Evolutionary conservation across 805 yeast species (phyloP).

Genomic region (Blastobotrys chiropterorum): DNA sequence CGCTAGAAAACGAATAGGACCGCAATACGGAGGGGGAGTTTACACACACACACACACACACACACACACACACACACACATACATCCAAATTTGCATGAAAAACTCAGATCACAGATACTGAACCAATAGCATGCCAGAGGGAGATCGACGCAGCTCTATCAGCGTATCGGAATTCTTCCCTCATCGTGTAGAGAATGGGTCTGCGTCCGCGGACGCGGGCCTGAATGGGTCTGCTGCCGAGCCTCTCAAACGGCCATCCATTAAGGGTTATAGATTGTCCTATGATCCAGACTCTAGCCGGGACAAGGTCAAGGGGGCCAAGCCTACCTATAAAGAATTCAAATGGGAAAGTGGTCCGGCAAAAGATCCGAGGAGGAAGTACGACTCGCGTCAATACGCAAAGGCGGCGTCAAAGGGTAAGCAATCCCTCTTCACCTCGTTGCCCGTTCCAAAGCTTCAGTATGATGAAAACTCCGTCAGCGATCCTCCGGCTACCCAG

Average conservation of each 20-base stretch:
- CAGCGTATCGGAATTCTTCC: background rate
- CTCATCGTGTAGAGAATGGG: background rate
- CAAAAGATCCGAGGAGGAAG: constrained; percentile 9
- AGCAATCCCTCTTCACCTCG: constrained; percentile 14
- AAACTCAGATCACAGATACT: no score
- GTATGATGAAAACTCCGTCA: constrained; percentile 68
- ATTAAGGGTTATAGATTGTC: constrained; percentile 27
- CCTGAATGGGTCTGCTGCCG: background rate
- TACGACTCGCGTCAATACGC: constrained; percentile 17
- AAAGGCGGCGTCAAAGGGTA: constrained; percentile 18
- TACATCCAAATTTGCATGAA: no score
- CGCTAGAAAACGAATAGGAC: no score
- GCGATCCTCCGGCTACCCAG: constrained; percentile 66
- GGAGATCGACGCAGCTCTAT: background rate
- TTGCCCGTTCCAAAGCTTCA: constrained; percentile 32
- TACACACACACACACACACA: no score
- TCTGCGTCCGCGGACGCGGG: background rate
- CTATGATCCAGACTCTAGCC: constrained; percentile 48
- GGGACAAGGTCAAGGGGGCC: constrained; percentile 37
- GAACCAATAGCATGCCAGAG: background rate
- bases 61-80: no score
- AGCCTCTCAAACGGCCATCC: constrained; percentile 17
- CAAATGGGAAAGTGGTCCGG: background rate
- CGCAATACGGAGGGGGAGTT: no score
- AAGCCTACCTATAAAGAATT: constrained; percentile 29